These are phyloP conservation scores for Coriaria nepalensis DNA, from an alignment of 306 rosid species.

Conservation along the genomic window DNA sequence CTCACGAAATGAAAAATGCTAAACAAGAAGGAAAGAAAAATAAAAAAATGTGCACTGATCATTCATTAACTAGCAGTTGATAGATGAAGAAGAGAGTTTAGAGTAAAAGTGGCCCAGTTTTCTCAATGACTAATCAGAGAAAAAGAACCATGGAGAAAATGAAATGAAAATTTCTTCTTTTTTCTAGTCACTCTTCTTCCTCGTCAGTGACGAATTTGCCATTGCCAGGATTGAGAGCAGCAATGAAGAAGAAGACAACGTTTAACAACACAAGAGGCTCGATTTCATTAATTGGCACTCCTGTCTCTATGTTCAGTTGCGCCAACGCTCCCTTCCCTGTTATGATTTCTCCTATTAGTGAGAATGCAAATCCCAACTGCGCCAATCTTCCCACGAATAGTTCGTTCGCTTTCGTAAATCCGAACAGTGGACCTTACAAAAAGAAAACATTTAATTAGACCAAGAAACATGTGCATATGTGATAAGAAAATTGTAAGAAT, in stretches of 20 bases:
- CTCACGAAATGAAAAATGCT: too few species aligned
- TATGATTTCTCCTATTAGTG: conserved; percentile 82
- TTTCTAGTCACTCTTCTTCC: conserved; percentile 37
- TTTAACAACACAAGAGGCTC: conserved; percentile 83
- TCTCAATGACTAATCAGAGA: neutral
- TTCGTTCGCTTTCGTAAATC: conserved; percentile 89
- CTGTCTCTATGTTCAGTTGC: conserved; percentile 87
- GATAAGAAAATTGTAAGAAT: too few species aligned
- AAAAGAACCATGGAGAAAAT: neutral
- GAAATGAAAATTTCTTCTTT: neutral
- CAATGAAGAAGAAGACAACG: conserved; percentile 81
- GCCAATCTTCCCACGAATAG: conserved; percentile 97
- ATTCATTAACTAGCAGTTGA: too few species aligned
- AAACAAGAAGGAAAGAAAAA: too few species aligned
- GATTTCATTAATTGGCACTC: conserved; percentile 80
- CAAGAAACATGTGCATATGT: too few species aligned
- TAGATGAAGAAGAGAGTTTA: too few species aligned
- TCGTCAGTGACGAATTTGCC: conserved; percentile 78
- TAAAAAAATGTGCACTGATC: too few species aligned
- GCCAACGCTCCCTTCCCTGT: conserved; percentile 98
- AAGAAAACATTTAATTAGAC: neutral
- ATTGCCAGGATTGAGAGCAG: conserved; percentile 93
- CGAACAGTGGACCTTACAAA: conserved; percentile 67
- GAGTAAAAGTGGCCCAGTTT: too few species aligned
- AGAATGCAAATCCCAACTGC: conserved; percentile 84